Evolutionary conservation across 192 early-diverging fungal genomes (phyloP).

Genomic region (Backusella australiensis): DNA sequence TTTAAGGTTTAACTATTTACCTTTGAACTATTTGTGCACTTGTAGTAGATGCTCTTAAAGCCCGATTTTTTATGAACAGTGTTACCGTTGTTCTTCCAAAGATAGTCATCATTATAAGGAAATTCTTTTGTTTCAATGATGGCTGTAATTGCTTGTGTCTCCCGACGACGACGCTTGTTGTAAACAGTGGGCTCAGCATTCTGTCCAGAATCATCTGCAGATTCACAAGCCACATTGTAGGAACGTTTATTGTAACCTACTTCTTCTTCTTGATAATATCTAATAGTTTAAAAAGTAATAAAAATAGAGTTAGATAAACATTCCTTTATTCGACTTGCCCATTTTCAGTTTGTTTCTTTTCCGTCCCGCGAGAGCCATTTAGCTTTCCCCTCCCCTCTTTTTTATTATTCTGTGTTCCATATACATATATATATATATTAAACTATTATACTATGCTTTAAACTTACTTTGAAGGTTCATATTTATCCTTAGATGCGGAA

Average conservation of each 20-base stretch:
- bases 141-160: slow-evolving; percentile 56
- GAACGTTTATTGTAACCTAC: neutral
- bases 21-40: slow-evolving; percentile 36
- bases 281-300: neutral
- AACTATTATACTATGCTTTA: neutral
- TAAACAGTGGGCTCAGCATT: neutral
- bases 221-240: neutral
- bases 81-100: slow-evolving; percentile 41
- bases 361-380: neutral
- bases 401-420: neutral
- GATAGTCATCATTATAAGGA: slow-evolving; percentile 34
- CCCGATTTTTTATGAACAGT: slow-evolving; percentile 37
- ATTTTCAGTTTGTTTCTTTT: neutral
- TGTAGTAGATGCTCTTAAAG: slow-evolving; percentile 37
- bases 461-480: slow-evolving; percentile 5
- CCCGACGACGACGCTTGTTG: slow-evolving; percentile 49
- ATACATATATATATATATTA: neutral
- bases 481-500: neutral
- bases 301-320: neutral
- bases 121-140: slow-evolving; percentile 46
- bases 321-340: neutral
- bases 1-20: slow-evolving; percentile 31
- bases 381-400: neutral
- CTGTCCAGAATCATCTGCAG: neutral
- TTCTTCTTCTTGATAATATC: neutral